Conservation (phyloP, 179 eudicot genomes). For the Beta lomatogona region DNA sequence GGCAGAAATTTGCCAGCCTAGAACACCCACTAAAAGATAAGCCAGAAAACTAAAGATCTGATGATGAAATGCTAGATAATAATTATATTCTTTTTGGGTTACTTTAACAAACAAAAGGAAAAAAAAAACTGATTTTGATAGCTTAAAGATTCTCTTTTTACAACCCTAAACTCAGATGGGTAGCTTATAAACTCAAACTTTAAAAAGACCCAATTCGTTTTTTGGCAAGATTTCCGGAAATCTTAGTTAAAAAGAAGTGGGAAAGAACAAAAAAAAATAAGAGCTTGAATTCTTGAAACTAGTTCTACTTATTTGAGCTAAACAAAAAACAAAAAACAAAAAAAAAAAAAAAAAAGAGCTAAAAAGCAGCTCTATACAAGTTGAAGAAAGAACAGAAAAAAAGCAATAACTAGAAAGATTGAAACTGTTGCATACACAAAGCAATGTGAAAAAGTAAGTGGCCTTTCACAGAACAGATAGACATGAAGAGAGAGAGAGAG, state of each 20-base stretch:
- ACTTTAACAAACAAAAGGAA: too few relatives aligned
- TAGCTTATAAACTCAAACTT: conserved; percentile 20
- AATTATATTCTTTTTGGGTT: conserved; percentile 10
- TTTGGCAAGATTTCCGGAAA: conserved; percentile 12
- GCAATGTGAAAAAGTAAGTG: conserved; percentile 11
- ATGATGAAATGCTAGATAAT: neutral
- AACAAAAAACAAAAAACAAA: too few relatives aligned
- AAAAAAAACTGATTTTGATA: too few relatives aligned
- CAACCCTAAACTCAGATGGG: conserved; percentile 22
- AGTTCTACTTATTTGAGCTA: conserved; percentile 11
- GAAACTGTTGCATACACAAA: conserved; percentile 10
- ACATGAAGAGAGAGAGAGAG: neutral
- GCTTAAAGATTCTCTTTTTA: neutral
- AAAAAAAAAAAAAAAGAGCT: neutral
- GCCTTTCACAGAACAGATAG: conserved; percentile 11
- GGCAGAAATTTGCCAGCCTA: too few relatives aligned
- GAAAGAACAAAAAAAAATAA: conserved; percentile 1
- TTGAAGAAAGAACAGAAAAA: conserved; percentile 9
- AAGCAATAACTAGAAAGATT: neutral
- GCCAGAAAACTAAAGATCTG: conserved; percentile 3
- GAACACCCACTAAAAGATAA: neutral
- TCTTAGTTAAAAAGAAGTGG: neutral
- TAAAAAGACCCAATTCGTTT: conserved; percentile 21
- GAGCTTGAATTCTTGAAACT: neutral
- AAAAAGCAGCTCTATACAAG: conserved; percentile 13